Conservation (phyloP, 768 basidiomycete species). For the Kwoniella europaea region DNA sequence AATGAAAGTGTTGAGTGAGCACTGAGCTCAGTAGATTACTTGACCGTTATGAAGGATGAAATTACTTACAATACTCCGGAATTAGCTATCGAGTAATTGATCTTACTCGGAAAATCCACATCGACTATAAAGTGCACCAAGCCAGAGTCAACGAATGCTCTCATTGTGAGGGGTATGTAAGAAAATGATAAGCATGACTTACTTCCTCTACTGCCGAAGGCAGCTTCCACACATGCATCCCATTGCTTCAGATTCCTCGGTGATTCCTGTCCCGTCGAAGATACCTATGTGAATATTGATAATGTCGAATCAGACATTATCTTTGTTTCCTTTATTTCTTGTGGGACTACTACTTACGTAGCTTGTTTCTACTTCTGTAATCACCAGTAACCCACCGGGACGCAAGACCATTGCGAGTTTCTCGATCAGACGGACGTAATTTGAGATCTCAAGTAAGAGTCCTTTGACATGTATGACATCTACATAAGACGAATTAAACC, state of each 20-base stretch:
- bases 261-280: constrained; percentile 1
- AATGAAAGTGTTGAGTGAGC: not conserved
- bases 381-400: constrained; percentile 48
- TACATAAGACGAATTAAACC: not conserved
- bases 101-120: constrained; percentile 16
- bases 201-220: constrained; percentile 29
- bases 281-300: constrained; percentile 6
- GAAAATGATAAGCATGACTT: constrained; percentile 1
- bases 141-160: not conserved
- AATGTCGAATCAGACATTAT: too few species aligned
- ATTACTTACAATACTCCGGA: constrained; percentile 37
- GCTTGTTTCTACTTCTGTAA: constrained; percentile 46
- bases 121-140: constrained; percentile 21
- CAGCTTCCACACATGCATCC: constrained; percentile 41
- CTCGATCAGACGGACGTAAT: constrained; percentile 45
- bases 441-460: constrained; percentile 35
- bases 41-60: not conserved
- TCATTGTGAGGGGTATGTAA: not conserved
- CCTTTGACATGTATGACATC: constrained; percentile 55
- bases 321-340: too few species aligned
- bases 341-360: constrained; percentile 37
- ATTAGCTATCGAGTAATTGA: constrained; percentile 12
- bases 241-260: constrained; percentile 22
- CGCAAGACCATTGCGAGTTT: constrained; percentile 46
- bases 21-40: not conserved